phyloP scores from a whole-genome alignment of 345 rosid genomes.

The Syzygium grande region DNA sequence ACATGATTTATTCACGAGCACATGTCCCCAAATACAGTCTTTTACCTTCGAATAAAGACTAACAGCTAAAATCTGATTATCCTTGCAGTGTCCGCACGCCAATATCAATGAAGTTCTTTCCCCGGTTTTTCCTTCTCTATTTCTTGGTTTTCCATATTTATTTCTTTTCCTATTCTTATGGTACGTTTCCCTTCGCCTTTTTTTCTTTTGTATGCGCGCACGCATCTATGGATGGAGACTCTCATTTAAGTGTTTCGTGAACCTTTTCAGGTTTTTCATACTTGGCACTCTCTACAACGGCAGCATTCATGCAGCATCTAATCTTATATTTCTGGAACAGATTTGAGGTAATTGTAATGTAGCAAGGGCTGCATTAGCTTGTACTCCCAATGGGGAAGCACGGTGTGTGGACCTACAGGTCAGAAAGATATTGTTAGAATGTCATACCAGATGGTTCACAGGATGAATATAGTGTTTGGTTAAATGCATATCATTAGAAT shows the following conservation, averaged over 20 bases:
- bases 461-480: background rate
- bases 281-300: constrained; percentile 78
- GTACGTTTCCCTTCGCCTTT: constrained; percentile 27
- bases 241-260: background rate
- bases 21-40: background rate
- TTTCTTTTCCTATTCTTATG: constrained; percentile 90
- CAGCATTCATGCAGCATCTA: constrained; percentile 96
- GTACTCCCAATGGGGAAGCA: background rate
- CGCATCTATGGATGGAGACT: background rate
- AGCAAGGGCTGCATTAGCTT: background rate
- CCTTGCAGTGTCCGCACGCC: constrained; percentile 92
- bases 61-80: background rate
- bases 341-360: constrained; percentile 60
- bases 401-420: background rate
- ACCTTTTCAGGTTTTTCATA: constrained; percentile 75
- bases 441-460: background rate
- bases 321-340: constrained; percentile 98
- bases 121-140: constrained; percentile 94
- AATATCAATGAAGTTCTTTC: constrained; percentile 98
- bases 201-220: background rate
- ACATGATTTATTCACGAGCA: too few species aligned
- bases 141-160: constrained; percentile 97
- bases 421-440: background rate
- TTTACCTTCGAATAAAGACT: background rate
- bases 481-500: background rate